A percentile compares a stretch with the other conserved stretches of the same genome.
These are phyloP conservation scores for Oryza meridionalis DNA, from an alignment of 176 grass and related monocot species.

Conservation along the genomic window DNA sequence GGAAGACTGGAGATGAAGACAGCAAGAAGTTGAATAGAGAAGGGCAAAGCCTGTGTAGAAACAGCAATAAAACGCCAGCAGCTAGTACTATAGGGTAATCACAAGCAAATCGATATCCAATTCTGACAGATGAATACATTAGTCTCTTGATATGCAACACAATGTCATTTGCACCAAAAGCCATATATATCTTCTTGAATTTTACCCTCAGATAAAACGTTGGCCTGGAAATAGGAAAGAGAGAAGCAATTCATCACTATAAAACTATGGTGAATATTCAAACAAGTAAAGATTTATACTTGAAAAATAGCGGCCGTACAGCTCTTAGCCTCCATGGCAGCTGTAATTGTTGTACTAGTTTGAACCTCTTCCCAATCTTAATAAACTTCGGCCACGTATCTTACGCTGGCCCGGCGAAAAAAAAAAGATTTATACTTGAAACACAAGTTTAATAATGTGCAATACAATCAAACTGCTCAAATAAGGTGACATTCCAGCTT, in stretches of 20 bases:
- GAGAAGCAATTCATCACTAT: conserved; percentile 29
- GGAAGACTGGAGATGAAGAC: conserved; percentile 56
- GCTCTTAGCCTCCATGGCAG: too few relatives aligned
- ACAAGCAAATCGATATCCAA: conserved; percentile 41
- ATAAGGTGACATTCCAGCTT: neutral
- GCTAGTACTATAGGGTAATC: conserved; percentile 42
- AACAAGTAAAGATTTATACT: neutral
- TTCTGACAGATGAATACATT: conserved; percentile 41
- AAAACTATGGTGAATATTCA: neutral
- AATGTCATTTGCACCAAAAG: conserved; percentile 20
- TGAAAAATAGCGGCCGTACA: neutral
- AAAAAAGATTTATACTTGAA: neutral
- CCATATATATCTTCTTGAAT: conserved; percentile 43
- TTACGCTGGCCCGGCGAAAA: too few relatives aligned
- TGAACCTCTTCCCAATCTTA: too few relatives aligned
- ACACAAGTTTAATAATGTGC: neutral
- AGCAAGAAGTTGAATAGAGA: conserved; percentile 17
- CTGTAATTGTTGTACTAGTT: too few relatives aligned
- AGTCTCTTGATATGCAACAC: conserved; percentile 38
- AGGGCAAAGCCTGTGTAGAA: conserved; percentile 47
- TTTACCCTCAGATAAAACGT: neutral
- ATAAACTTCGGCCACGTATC: too few relatives aligned
- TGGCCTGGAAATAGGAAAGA: conserved; percentile 10
- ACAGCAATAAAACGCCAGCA: conserved; percentile 35
- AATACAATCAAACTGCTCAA: neutral